phyloP scores from a whole-genome alignment of 441 rosid species.

The Populus hybrid region DNA sequence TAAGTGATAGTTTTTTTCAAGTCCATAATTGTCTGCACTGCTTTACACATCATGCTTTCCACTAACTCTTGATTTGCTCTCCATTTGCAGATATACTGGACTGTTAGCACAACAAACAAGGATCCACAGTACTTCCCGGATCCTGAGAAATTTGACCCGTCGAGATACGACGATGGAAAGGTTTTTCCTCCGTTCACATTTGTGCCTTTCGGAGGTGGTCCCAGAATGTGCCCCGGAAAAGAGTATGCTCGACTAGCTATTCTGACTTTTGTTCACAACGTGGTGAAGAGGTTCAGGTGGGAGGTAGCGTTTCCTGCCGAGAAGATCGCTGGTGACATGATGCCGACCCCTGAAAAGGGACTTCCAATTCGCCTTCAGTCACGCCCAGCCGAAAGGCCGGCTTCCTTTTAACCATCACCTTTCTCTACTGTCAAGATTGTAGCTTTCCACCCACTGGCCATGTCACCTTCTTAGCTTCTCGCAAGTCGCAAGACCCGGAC shows the following conservation, averaged over 20 bases:
- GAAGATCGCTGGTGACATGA: slow-evolving; percentile 19
- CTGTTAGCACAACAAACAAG: slow-evolving; percentile 30
- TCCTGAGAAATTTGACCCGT: slow-evolving; percentile 29
- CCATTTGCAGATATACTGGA: slow-evolving; percentile 27
- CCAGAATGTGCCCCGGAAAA: slow-evolving; percentile 31
- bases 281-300: slow-evolving; percentile 31
- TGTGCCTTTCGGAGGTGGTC: slow-evolving; percentile 37
- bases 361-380: slow-evolving; percentile 25
- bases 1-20: not conserved
- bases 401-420: not conserved
- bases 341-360: slow-evolving; percentile 25
- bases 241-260: slow-evolving; percentile 31
- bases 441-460: too few relatives aligned
- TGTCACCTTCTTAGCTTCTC: too few relatives aligned
- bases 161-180: slow-evolving; percentile 23
- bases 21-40: too few relatives aligned
- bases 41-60: too few relatives aligned
- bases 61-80: not conserved
- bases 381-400: not conserved
- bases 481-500: too few relatives aligned
- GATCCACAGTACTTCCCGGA: slow-evolving; percentile 24
- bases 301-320: slow-evolving; percentile 15
- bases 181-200: slow-evolving; percentile 20
- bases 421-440: too few relatives aligned
- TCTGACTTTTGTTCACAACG: slow-evolving; percentile 29